Conservation (phyloP, 176 grass and related monocot species). For the Triticum turgidum region DNA sequence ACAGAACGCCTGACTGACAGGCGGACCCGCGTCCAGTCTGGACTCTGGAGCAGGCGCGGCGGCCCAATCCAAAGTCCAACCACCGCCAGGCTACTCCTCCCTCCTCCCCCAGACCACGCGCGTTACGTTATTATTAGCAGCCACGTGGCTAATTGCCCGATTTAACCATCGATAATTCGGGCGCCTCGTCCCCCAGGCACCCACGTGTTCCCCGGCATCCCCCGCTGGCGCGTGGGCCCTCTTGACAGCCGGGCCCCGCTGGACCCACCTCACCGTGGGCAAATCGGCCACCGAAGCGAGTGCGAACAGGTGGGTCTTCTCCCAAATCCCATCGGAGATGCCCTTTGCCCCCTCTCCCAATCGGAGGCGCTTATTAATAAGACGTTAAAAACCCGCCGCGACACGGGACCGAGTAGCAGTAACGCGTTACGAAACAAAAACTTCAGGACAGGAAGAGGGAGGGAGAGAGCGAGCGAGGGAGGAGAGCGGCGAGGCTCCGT, state of each 20-base stretch:
- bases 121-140: slow-evolving; percentile 2
- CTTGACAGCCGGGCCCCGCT: accelerated
- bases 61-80: slow-evolving; percentile 26
- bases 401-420: not conserved
- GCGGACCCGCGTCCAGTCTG: slow-evolving; percentile 5
- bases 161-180: slow-evolving; percentile 12
- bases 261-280: slow-evolving; percentile 25
- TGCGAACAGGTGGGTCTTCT: not conserved
- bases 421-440: not conserved
- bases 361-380: slow-evolving; percentile 31
- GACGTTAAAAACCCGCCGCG: slow-evolving; percentile 45
- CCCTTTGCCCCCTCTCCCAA: not conserved
- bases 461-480: not conserved
- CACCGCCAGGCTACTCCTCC: slow-evolving; percentile 10
- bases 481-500: not conserved
- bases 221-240: not conserved
- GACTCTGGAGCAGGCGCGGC: not conserved
- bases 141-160: not conserved
- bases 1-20: not conserved
- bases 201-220: accelerated
- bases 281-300: no score
- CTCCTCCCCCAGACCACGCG: slow-evolving; percentile 24
- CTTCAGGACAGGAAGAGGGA: not conserved
- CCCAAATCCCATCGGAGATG: not conserved
- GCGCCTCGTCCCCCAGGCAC: not conserved